Base-by-base conservation (phyloP, 768 basidiomycete species). In the Tulasnella sp. region DNA sequence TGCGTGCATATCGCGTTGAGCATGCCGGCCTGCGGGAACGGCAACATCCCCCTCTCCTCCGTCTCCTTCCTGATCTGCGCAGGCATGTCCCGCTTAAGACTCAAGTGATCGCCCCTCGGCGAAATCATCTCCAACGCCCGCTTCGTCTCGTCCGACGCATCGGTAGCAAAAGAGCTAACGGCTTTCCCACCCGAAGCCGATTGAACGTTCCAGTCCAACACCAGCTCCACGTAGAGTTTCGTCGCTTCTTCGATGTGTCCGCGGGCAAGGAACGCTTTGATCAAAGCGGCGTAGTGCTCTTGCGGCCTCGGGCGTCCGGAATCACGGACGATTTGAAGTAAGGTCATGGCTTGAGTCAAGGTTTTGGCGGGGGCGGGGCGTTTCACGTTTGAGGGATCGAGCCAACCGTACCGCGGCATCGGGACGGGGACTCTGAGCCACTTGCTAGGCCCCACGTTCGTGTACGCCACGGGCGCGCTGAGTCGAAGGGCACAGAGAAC, bases 81-180 rank as follows among this genome's bases (percentile, higher is more conserved):
- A 1, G 52, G 52, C 52, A 52, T 52, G n/a, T 52, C 52, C 52
- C 52, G 52, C 52, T 5, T 74, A 42, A 27, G 27, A 19, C 36
- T 31, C 46, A n/a, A 44, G 6, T 46, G 18, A 44, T 76, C 75
- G 12, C 44, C 24, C 36, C 52, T 39, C 0, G 75, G n/a, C 9
- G 75, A 36, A 36, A 76, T 48, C 75, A 76, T 76, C 27, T 76
- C 52, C 46, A 48, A 8, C 24, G 44, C 44, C 24, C 75, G 9
- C 44, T 10, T 52, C 52, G 52, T 52, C 52, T 52, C 52, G 52
- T 52, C 52, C 52, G 52, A 52, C n/a, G 52, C 52, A 58, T 76
- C 46, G 27, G 38, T 16, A 58, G 36, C 75, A 58, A 38, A 42
- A 1, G 1, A 0, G 8, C 52, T 24, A 16, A 42, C 75, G 24